Conservation (phyloP, 2,329 filamentous ascomycete species). For the Colletotrichum neosansevieriae region DNA sequence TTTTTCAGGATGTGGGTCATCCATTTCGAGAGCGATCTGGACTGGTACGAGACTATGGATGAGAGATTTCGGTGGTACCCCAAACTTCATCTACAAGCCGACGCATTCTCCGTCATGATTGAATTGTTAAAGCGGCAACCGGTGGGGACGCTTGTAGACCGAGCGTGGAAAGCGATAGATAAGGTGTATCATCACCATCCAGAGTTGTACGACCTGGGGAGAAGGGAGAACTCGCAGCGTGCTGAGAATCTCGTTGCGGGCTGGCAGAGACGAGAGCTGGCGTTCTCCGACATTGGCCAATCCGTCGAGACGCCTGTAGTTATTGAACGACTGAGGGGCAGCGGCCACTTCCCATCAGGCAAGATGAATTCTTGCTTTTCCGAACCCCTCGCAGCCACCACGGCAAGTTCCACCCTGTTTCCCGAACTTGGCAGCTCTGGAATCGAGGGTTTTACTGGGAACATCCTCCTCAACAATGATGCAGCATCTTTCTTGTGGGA, state of each 20-base stretch:
- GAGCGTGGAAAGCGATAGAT: slow-evolving; percentile 63
- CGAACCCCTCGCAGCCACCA: background rate
- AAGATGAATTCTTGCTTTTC: background rate
- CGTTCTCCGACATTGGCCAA: slow-evolving; percentile 52
- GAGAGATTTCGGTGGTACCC: slow-evolving; percentile 68
- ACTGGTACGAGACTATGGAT: slow-evolving; percentile 56
- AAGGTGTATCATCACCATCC: slow-evolving; percentile 60
- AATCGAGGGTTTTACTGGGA: background rate
- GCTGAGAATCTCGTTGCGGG: slow-evolving; percentile 63
- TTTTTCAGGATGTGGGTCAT: slow-evolving; percentile 66
- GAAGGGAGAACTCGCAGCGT: slow-evolving; percentile 57
- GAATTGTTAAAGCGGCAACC: slow-evolving; percentile 63
- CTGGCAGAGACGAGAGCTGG: slow-evolving; percentile 62
- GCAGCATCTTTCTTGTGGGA: slow-evolving; percentile 7
- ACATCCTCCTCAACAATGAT: background rate
- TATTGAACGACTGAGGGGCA: slow-evolving; percentile 57
- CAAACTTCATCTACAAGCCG: slow-evolving; percentile 66
- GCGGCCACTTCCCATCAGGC: slow-evolving; percentile 40
- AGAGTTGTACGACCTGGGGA: slow-evolving; percentile 62
- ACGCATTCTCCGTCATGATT: slow-evolving; percentile 66
- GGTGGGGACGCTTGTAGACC: slow-evolving; percentile 63
- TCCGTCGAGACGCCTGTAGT: slow-evolving; percentile 57
- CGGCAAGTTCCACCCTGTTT: background rate
- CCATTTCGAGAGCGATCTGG: slow-evolving; percentile 59
- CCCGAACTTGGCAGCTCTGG: background rate